Conservation (phyloP, 2,329 filamentous ascomycete genomes). For the Phialophora expanda region DNA sequence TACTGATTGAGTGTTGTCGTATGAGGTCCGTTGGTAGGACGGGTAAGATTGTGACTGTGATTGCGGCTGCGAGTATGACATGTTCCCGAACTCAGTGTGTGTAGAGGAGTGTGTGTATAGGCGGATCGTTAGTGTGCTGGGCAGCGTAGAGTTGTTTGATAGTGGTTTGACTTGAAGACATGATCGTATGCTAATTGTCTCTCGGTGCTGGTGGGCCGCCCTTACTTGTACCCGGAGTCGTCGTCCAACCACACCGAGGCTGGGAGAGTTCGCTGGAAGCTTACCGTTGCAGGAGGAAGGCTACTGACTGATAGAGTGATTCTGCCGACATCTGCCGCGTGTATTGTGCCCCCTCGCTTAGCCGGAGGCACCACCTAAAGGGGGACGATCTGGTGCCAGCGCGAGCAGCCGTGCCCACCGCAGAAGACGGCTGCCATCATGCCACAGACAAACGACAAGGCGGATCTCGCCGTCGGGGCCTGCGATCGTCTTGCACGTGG, state of each 20-base stretch:
- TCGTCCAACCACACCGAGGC: constrained; percentile 1
- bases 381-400: background rate
- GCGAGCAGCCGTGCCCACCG: background rate
- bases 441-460: background rate
- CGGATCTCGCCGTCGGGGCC: background rate
- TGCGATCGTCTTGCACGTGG: background rate
- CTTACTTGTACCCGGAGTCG: constrained; percentile 12
- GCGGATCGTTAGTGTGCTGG: constrained; percentile 25
- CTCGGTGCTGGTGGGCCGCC: constrained; percentile 19
- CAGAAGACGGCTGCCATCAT: constrained; percentile 2
- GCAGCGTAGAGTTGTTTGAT: constrained; percentile 17
- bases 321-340: constrained; percentile 1
- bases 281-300: background rate
- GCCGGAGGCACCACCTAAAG: background rate
- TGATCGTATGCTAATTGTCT: constrained; percentile 21
- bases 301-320: background rate
- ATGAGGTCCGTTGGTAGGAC: constrained; percentile 24
- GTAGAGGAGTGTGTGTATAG: constrained; percentile 6
- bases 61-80: constrained; percentile 28
- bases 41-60: constrained; percentile 26
- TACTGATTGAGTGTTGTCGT: constrained; percentile 17
- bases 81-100: constrained; percentile 7
- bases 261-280: background rate
- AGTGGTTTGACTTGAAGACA: constrained; percentile 23
- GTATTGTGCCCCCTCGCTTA: constrained; percentile 1